Conservation (phyloP, 306 rosid genomes). For the Quercus rubra region DNA sequence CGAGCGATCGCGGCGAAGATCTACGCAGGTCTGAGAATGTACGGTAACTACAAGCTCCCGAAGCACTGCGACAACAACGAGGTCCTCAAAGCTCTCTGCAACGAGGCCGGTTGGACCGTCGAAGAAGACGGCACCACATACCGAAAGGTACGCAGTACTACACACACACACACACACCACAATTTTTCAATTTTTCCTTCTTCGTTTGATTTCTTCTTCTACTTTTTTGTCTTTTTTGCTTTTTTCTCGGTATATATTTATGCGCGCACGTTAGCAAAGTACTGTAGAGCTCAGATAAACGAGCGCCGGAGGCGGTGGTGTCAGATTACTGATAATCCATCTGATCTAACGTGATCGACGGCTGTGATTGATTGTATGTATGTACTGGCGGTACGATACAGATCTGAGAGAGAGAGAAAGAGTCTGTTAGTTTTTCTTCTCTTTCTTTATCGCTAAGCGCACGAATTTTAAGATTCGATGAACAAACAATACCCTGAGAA, state of each 20-base stretch:
- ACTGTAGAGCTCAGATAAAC: background rate
- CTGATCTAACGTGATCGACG: background rate
- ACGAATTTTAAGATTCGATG: slow-evolving; percentile 23
- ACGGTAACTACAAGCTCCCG: slow-evolving; percentile 63
- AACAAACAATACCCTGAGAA: slow-evolving; percentile 6
- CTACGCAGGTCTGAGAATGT: slow-evolving; percentile 52
- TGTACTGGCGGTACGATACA: slow-evolving; percentile 15
- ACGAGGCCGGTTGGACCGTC: slow-evolving; percentile 66
- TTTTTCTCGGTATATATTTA: background rate
- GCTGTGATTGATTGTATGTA: background rate
- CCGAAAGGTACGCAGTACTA: slow-evolving; percentile 38
- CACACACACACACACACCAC: background rate
- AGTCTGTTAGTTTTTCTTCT: background rate
- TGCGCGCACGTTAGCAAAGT: background rate
- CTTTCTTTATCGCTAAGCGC: background rate
- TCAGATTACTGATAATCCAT: background rate
- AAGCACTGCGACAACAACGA: slow-evolving; percentile 73
- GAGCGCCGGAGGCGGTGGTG: background rate
- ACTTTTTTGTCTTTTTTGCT: too few relatives aligned
- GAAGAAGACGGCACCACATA: slow-evolving; percentile 69
- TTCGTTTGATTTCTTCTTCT: too few relatives aligned
- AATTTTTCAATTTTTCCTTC: background rate
- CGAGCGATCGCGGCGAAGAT: slow-evolving; percentile 71
- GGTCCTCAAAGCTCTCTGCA: slow-evolving; percentile 64
- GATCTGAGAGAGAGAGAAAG: background rate